Base-by-base conservation (phyloP, 192 early-diverging fungal genomes). In the Backusella circina region DNA sequence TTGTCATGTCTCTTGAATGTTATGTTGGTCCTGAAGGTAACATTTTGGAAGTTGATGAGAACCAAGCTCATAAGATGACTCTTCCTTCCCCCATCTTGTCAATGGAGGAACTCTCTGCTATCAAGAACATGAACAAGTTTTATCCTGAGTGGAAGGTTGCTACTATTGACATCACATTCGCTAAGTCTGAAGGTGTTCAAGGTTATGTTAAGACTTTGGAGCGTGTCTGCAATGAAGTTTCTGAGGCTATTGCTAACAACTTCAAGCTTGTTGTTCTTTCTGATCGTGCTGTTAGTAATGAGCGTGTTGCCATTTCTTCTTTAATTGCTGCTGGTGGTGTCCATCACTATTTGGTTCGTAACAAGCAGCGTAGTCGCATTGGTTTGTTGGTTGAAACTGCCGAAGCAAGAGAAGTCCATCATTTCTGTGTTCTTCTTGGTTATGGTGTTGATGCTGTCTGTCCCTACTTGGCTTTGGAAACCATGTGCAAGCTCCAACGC, bases 1-100 rank as follows among this genome's bases (percentile, higher is more conserved):
- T 98, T 77, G 96, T 99, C 87, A 99, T 99, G 98, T 96, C 95
- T 21, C 88, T 97, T 32, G 90, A 92, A 38, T 97, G 96, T 88
- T 95, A 96, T 82, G 86, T 99, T 18, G 98, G 98, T 26, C 93
- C 96, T 5, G 93, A 95, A 79, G 96, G 95, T 51, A 99, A 99
- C 77, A 85, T 99, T 70, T 89, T 99, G 67, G 94, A 96, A 79
- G 89, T 97, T 61, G 85, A 91, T 4, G 88, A 89, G 72, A 77
- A 78, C 16, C 98, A 99, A 82, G 89, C 91, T 71, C 88, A 90
- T 65, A 90, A 94, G 31, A 80, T 99, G 71, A 82, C 87, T 16
- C 88, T 99, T 3, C 90, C 93, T 18, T 95, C 96, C 32, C 96
- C 97, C 33, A 89, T 99, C 33, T 86, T 99, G 39, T 92, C 95